phyloP scores from a whole-genome alignment of 768 basidiomycete genomes.

The Hygrocybe punicea region DNA sequence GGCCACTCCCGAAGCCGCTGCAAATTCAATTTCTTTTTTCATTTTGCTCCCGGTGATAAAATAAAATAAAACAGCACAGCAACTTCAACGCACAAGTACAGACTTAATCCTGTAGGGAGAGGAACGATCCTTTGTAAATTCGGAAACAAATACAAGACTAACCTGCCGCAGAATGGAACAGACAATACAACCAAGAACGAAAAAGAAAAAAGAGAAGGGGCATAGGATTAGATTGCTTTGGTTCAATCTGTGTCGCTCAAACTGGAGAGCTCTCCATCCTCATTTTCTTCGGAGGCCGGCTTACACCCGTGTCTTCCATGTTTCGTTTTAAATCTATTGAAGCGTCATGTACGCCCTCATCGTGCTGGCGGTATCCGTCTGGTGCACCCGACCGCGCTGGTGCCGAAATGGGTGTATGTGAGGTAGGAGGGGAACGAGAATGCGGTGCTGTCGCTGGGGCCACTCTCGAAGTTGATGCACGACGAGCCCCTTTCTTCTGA shows the following conservation, averaged over 20 bases:
- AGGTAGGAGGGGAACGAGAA: conserved; percentile 59
- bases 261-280: conserved; percentile 54
- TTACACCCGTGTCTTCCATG: conserved; percentile 50
- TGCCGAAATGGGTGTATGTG: conserved; percentile 32
- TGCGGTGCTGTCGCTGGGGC: conserved; percentile 39
- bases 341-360: conserved; percentile 34
- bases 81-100: not conserved
- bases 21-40: not conserved
- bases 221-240: conserved; percentile 23
- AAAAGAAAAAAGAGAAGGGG: conserved; percentile 29
- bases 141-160: no score
- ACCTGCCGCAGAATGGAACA: no score
- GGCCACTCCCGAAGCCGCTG: no score
- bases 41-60: not conserved
- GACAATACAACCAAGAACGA: conserved; percentile 14
- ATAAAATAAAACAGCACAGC: conserved; percentile 18
- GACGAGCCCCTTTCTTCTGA: conserved; percentile 47
- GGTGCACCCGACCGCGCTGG: conserved; percentile 40
- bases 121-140: not conserved
- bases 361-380: conserved; percentile 29
- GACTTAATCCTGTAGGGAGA: conserved; percentile 15
- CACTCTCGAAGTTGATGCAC: conserved; percentile 51
- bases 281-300: conserved; percentile 67
- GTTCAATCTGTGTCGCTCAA: no score
- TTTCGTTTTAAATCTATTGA: conserved; percentile 61